These are phyloP conservation scores for Carallia pectinifolia DNA, from an alignment of 345 rosid species.

Conservation along the genomic window DNA sequence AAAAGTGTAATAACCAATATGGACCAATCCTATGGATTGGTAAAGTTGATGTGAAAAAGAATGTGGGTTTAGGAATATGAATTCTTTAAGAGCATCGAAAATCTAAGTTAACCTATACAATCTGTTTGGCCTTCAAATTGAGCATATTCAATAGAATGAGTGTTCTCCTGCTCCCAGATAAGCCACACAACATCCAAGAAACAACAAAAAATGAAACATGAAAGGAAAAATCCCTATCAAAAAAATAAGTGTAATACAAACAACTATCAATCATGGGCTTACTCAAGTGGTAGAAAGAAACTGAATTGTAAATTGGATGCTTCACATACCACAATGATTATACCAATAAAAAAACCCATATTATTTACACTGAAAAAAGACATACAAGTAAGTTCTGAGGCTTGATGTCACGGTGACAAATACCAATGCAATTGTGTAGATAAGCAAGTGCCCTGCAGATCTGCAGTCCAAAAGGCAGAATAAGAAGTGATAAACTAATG, in stretches of 20 bases:
- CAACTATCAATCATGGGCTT: neutral
- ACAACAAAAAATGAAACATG: neutral
- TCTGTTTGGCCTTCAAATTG: neutral
- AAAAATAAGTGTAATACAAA: constrained; percentile 12
- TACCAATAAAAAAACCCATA: constrained; percentile 3
- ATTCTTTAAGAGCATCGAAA: neutral
- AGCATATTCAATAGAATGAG: neutral
- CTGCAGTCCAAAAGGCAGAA: constrained; percentile 40
- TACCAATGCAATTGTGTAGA: constrained; percentile 77
- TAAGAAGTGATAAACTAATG: neutral
- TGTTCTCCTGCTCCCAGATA: neutral
- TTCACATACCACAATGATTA: neutral
- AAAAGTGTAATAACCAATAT: neutral
- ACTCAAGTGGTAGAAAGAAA: neutral
- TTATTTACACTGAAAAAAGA: constrained; percentile 5
- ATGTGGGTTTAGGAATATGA: neutral
- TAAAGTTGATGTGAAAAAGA: neutral
- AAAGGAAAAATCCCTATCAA: neutral
- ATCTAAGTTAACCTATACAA: neutral
- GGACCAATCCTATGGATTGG: neutral
- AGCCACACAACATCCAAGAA: neutral
- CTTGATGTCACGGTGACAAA: constrained; percentile 97
- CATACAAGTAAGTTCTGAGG: constrained; percentile 90
- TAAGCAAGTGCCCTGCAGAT: constrained; percentile 96
- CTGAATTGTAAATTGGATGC: neutral